Evolutionary conservation across 805 yeast genomes (phyloP).

Genomic region (Cyberlindnera japonica): DNA sequence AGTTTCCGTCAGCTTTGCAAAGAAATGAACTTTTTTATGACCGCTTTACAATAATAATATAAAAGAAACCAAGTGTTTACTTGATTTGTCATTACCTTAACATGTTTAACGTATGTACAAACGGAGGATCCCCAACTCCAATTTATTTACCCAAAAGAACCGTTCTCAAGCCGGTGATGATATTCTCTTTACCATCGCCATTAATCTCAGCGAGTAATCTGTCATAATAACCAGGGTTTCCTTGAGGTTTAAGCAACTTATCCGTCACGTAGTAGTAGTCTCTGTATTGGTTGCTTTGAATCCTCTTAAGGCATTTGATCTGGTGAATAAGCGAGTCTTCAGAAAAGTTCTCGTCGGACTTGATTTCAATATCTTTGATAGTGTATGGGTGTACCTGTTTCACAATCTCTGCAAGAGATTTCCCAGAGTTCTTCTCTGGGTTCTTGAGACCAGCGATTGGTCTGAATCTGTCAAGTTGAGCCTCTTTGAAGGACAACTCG

Average conservation of each 20-base stretch:
- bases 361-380: slow-evolving; percentile 38
- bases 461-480: slow-evolving; percentile 57
- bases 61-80: too few species aligned
- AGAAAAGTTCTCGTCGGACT: slow-evolving; percentile 44
- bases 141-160: slow-evolving; percentile 72
- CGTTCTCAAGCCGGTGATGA: slow-evolving; percentile 64
- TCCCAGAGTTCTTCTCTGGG: slow-evolving; percentile 37
- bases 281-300: slow-evolving; percentile 58
- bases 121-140: too few species aligned
- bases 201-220: slow-evolving; percentile 66
- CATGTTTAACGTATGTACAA: too few species aligned
- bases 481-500: slow-evolving; percentile 65
- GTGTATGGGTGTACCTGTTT: slow-evolving; percentile 44
- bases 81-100: too few species aligned
- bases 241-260: slow-evolving; percentile 72
- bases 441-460: slow-evolving; percentile 46
- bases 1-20: slow-evolving; percentile 15
- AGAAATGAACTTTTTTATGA: too few species aligned
- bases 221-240: slow-evolving; percentile 75
- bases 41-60: too few species aligned
- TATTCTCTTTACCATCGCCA: slow-evolving; percentile 66
- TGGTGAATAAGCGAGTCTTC: slow-evolving; percentile 49
- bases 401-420: slow-evolving; percentile 38
- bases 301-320: slow-evolving; percentile 51
- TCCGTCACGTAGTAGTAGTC: slow-evolving; percentile 62